Evolutionary conservation across 2,329 filamentous ascomycete species (phyloP), one percentile per base, ranked within the genome.

Genomic region (Penicillium sp.): DNA sequence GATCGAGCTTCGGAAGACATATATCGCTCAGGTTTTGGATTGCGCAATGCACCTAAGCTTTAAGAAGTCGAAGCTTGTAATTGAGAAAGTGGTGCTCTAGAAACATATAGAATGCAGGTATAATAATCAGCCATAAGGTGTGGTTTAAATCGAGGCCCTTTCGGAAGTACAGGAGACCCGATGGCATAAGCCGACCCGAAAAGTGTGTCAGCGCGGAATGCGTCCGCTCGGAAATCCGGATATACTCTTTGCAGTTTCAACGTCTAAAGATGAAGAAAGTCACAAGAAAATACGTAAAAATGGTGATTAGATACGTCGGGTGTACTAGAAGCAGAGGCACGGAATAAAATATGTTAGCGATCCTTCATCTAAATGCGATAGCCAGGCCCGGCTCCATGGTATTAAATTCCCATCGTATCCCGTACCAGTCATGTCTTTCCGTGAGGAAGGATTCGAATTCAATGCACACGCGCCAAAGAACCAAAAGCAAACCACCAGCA

Each of bases 121-220:
- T 13, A 21, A 39, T 39, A 16, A 21, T 21, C 36, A 39, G 36
- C 12, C 16, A 39, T 39, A 21, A 39, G 9, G 8, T 6, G 9
- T 5, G 5, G 13, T 39, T 39, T 16, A 21, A 39, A 39, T 39
- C 33, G n/a, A 36, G n/a, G 33, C 1, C 16, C 36, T 6, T 21
- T 39, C 36, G 36, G 36, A 39, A 23, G 36, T 39, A 42, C 23
- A 42, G 29, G 29, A 36, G 42, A 54, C 52, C 56, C 54, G 53
- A 56, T 59, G 13, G 51, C 24, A 52, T 51, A 56, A 55, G 53
- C 57, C 53, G 52, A 58, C 42, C 50, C 42, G 55, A 53, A 48
- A 47, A 57, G 21, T 58, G 34, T 60, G 58, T 56, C 53, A 58
- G 62, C 58, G 62, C 64, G 64, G 63, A 64, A 64, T 46, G 24